Percentiles rank a stretch among this genome's conserved stretches.
These are phyloP conservation scores for Skeletonema marinoi DNA, from an alignment of 108 stramenopile genomes.

Conservation along the genomic window DNA sequence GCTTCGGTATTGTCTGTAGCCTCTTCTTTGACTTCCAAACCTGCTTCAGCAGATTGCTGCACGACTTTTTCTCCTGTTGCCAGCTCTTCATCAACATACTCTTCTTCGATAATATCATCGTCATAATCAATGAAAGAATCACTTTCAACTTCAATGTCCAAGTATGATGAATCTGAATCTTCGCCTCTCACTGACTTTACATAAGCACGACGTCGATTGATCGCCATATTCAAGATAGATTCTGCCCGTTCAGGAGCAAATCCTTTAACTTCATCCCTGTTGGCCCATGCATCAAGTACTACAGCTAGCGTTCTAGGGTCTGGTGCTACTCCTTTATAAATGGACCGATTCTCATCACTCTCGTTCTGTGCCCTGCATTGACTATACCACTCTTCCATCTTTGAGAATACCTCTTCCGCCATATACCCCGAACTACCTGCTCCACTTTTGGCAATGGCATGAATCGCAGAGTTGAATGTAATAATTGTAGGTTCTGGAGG, in stretches of 20 bases:
- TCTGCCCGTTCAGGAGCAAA: slow-evolving; percentile 31
- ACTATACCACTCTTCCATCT: slow-evolving; percentile 49
- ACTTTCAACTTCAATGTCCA: not conserved
- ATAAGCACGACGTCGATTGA: slow-evolving; percentile 28
- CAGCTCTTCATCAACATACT: slow-evolving; percentile 11
- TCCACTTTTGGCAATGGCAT: slow-evolving; percentile 57
- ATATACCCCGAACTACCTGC: slow-evolving; percentile 40
- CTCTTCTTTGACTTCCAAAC: not conserved
- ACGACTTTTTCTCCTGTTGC: slow-evolving; percentile 1
- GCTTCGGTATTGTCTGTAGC: not conserved
- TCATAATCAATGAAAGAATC: not conserved
- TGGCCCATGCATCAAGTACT: slow-evolving; percentile 56
- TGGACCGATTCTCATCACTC: not conserved
- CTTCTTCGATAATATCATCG: slow-evolving; percentile 8
- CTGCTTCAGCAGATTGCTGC: not conserved
- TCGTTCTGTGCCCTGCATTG: slow-evolving; percentile 20
- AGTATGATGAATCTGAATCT: not conserved
- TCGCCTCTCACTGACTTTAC: slow-evolving; percentile 13
- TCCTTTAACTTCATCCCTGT: slow-evolving; percentile 10
- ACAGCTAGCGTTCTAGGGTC: slow-evolving; percentile 47
- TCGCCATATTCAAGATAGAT: slow-evolving; percentile 24
- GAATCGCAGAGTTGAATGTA: slow-evolving; percentile 58
- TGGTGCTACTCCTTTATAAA: slow-evolving; percentile 35
- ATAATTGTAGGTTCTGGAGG: slow-evolving; percentile 52
- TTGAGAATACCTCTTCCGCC: slow-evolving; percentile 42